Conservation (phyloP, 805 yeast genomes). For the Candida orba region DNA sequence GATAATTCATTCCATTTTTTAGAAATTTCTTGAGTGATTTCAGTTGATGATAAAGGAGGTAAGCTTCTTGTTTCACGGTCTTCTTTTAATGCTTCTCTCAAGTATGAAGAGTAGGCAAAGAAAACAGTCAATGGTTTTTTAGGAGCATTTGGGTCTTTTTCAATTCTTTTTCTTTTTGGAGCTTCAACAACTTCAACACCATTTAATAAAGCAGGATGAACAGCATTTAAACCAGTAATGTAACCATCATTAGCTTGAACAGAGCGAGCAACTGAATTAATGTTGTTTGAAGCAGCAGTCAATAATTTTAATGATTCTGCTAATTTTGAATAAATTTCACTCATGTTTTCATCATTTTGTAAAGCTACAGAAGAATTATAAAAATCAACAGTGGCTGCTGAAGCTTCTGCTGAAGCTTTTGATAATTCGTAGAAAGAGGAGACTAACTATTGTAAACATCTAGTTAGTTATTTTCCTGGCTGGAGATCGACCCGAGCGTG, state of each 20-base stretch:
- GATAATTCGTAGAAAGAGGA: slow-evolving; percentile 76
- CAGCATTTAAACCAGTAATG: slow-evolving; percentile 4
- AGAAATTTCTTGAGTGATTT: slow-evolving; percentile 72
- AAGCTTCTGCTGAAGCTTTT: slow-evolving; percentile 81
- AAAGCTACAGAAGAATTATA: slow-evolving; percentile 43
- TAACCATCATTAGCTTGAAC: slow-evolving; percentile 9
- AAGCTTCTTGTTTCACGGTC: slow-evolving; percentile 55
- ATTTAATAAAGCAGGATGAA: slow-evolving; percentile 9
- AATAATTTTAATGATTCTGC: slow-evolving; percentile 34
- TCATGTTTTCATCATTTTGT: slow-evolving; percentile 38
- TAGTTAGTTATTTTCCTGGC: not conserved
- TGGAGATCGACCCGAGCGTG: not conserved
- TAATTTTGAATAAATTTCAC: slow-evolving; percentile 38
- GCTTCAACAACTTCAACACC: slow-evolving; percentile 7
- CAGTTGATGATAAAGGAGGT: slow-evolving; percentile 64
- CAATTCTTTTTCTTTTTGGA: slow-evolving; percentile 37
- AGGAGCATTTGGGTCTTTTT: slow-evolving; percentile 90
- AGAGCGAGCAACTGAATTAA: slow-evolving; percentile 21
- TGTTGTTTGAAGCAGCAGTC: slow-evolving; percentile 29
- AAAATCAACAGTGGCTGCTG: slow-evolving; percentile 71
- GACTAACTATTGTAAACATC: slow-evolving; percentile 40
- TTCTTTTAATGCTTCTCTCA: slow-evolving; percentile 62
- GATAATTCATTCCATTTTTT: slow-evolving; percentile 70
- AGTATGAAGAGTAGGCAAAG: slow-evolving; percentile 68
- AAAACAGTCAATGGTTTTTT: slow-evolving; percentile 88